These are phyloP conservation scores for Cladosporium sp. DNA, from an alignment of 2,329 filamentous ascomycete species.

Conservation along the genomic window DNA sequence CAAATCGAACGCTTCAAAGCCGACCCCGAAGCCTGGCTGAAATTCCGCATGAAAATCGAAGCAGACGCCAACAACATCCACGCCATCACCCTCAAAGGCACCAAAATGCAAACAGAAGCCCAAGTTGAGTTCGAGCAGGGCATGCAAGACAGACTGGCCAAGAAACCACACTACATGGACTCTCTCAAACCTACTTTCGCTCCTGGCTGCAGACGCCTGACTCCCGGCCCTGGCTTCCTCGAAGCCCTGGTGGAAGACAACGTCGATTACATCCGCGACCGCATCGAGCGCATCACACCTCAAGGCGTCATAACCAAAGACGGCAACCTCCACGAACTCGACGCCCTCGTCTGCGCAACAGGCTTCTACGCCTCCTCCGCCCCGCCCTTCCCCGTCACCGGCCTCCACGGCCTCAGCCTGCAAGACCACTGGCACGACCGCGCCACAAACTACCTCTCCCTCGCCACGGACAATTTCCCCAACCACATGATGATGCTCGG, in stretches of 20 bases:
- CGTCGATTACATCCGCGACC: constrained; percentile 44
- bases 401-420: constrained; percentile 33
- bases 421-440: constrained; percentile 39
- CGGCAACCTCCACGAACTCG: constrained; percentile 40
- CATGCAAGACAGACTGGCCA: constrained; percentile 42
- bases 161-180: constrained; percentile 43
- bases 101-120: constrained; percentile 39
- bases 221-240: constrained; percentile 54
- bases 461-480: constrained; percentile 33
- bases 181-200: constrained; percentile 45
- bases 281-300: constrained; percentile 41
- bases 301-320: constrained; percentile 44
- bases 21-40: constrained; percentile 61
- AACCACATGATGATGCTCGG: constrained; percentile 47
- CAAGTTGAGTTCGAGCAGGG: constrained; percentile 41
- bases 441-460: constrained; percentile 29
- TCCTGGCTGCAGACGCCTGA: constrained; percentile 50
- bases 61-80: constrained; percentile 62
- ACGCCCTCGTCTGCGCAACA: constrained; percentile 47
- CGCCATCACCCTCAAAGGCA: constrained; percentile 41
- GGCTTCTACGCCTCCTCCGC: constrained; percentile 44
- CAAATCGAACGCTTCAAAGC: constrained; percentile 53
- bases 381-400: constrained; percentile 42
- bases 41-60: constrained; percentile 43
- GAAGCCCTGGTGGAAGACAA: constrained; percentile 51